Evolutionary conservation across 495 filamentous ascomycete species (phyloP), one percentile per base, ranked within the genome.

Genomic region (Lepraria neglecta): DNA sequence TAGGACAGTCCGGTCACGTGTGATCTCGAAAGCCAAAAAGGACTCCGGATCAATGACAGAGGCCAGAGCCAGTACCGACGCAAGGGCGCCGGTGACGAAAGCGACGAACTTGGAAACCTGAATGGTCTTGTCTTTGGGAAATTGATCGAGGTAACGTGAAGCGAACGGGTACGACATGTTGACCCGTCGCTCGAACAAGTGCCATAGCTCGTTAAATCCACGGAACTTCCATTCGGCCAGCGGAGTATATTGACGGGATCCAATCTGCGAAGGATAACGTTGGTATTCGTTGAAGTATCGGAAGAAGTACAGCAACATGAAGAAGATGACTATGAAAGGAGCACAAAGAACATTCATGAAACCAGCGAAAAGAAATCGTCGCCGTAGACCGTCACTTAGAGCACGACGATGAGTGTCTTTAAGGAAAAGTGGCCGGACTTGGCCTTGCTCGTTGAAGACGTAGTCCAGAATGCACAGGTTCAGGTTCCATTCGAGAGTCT

Each of bases 211-310:
- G 67, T 98, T 98, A 78, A 97, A 97, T 71, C 97, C 92, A 54
- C 94, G 87, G 62, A 97, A 97, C 67, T 96, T 97, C 95, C 94
- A 97, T 71, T 95, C 88, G 3, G 95, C 94, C 53, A 96, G 81
- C 2, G 91, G 89, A 3, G 92, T 97, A 67, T 96, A 98, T 66
- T 88, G 86, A 15, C 94, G 85, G 27, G 89, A 87, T 17, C 87
- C 87, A 40, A 91, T 81, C 54, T 90, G 81, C 0, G 89, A 87
- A 1, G 94, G 92, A 64, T 95, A 95, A 69, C 87, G 91, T 73
- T 96, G 90, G 71, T 91, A 95, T 75, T 97, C 94, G 65, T 91
- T 91, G 71, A 95, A 96, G 67, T 96, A 94, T 40, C 84, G 87
- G 71, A 97, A 88, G 63, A 97, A 90, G 71, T 91, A 96, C 61